These are phyloP conservation scores for Mortierella antarctica DNA, from an alignment of 192 early-diverging fungal genomes.

Conservation along the genomic window DNA sequence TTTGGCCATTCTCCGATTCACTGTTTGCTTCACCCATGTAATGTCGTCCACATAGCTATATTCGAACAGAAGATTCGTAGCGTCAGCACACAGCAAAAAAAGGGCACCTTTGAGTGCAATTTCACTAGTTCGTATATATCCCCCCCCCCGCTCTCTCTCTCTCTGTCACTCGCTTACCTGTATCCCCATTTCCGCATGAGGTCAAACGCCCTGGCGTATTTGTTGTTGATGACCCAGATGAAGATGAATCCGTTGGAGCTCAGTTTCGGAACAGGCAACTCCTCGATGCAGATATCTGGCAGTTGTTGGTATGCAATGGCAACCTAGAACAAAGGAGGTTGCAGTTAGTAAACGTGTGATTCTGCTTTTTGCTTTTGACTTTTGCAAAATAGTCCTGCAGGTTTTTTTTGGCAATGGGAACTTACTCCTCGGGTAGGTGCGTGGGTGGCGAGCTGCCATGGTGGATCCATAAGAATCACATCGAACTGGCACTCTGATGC, in stretches of 20 bases:
- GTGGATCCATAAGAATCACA: constrained; percentile 94
- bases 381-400: background rate
- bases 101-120: background rate
- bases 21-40: constrained; percentile 97
- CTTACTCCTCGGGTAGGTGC: constrained; percentile 90
- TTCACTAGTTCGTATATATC: background rate
- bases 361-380: background rate
- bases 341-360: background rate
- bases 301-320: constrained; percentile 97
- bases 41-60: constrained; percentile 91
- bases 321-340: constrained; percentile 52
- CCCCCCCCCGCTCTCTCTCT: no score
- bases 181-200: constrained; percentile 97
- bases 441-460: constrained; percentile 96
- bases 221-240: constrained; percentile 99
- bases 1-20: constrained; percentile 96
- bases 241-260: constrained; percentile 93
- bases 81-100: background rate
- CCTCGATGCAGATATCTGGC: constrained; percentile 93
- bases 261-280: constrained; percentile 87
- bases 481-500: constrained; percentile 90
- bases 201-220: constrained; percentile 95
- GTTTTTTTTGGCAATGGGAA: background rate
- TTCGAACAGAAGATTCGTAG: no score
- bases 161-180: constrained; percentile 64